Percentiles rank a stretch among this genome's conserved stretches.
These are phyloP conservation scores for Candida vaughaniae DNA, from an alignment of 805 yeast species.

Conservation along the genomic window DNA sequence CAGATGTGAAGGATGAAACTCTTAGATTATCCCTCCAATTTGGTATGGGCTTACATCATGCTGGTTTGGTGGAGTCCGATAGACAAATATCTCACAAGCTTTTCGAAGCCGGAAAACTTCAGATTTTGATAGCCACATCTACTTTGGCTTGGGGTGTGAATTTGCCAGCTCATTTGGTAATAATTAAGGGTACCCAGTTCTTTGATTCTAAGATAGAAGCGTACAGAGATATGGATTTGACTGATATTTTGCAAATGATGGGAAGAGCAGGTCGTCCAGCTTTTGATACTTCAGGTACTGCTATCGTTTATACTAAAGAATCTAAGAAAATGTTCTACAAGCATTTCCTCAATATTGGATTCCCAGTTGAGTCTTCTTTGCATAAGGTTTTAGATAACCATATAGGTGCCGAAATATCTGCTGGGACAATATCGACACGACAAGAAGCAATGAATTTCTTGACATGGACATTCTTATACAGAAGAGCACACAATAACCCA, in stretches of 20 bases:
- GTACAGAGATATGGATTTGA: conserved; percentile 77
- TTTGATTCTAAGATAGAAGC: conserved; percentile 64
- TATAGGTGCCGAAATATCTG: conserved; percentile 75
- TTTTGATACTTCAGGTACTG: conserved; percentile 74
- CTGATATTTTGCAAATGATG: conserved; percentile 82
- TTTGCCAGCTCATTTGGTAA: conserved; percentile 75
- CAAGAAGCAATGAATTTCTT: conserved; percentile 74
- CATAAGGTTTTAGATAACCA: conserved; percentile 78
- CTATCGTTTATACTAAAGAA: conserved; percentile 74
- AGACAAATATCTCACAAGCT: conserved; percentile 67
- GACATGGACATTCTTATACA: conserved; percentile 72
- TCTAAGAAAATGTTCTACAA: conserved; percentile 73
- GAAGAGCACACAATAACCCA: conserved; percentile 76
- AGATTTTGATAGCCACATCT: conserved; percentile 74
- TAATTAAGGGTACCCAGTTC: conserved; percentile 73
- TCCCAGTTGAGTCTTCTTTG: conserved; percentile 78
- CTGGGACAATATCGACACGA: conserved; percentile 61
- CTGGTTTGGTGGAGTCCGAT: conserved; percentile 75
- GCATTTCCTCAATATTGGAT: conserved; percentile 74
- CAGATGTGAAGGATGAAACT: conserved; percentile 77
- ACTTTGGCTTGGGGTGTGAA: conserved; percentile 88
- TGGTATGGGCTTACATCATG: conserved; percentile 82
- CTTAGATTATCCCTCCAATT: conserved; percentile 69
- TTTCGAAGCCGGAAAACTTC: conserved; percentile 69
- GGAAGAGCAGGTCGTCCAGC: conserved; percentile 86